Evolutionary conservation across 2,329 filamentous ascomycete species (phyloP).

Genomic region (Paecilomyces variotii): DNA sequence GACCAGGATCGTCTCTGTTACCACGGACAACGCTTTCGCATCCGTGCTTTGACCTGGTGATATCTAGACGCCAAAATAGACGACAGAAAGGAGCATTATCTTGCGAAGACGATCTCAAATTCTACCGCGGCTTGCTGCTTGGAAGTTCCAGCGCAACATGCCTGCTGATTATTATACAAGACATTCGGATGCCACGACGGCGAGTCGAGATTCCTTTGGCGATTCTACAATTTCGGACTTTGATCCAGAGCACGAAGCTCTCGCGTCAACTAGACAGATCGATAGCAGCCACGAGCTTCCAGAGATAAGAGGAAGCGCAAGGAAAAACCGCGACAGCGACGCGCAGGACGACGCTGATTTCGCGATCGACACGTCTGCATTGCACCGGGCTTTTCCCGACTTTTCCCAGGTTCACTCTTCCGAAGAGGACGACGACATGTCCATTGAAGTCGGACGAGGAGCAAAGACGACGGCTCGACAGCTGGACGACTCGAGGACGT

Average conservation of each 20-base stretch:
- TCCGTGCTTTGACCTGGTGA: background rate
- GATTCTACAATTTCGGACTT: conserved; percentile 25
- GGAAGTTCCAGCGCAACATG: conserved; percentile 1
- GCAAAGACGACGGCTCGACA: conserved; percentile 28
- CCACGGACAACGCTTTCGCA: background rate
- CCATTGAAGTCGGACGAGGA: conserved; percentile 51
- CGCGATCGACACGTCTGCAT: conserved; percentile 39
- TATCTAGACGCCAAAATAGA: background rate
- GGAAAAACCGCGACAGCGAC: conserved; percentile 22
- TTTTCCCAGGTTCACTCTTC: conserved; percentile 38
- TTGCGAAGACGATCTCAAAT: background rate
- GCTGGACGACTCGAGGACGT: conserved; percentile 44
- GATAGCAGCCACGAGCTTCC: conserved; percentile 20
- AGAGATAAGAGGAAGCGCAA: conserved; percentile 19
- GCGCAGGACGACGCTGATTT: conserved; percentile 30
- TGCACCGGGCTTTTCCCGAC: conserved; percentile 40
- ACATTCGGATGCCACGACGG: conserved; percentile 17
- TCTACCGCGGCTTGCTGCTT: background rate
- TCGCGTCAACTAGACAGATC: conserved; percentile 31
- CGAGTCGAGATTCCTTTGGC: conserved; percentile 11
- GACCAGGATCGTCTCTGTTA: background rate
- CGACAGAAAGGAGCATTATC: background rate
- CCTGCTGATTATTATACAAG: conserved; percentile 6
- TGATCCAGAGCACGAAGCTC: conserved; percentile 35
- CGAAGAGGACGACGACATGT: conserved; percentile 41